Conservation (phyloP, 2,329 filamentous ascomycete genomes). For the Phaeophleospora eucalypticola region DNA sequence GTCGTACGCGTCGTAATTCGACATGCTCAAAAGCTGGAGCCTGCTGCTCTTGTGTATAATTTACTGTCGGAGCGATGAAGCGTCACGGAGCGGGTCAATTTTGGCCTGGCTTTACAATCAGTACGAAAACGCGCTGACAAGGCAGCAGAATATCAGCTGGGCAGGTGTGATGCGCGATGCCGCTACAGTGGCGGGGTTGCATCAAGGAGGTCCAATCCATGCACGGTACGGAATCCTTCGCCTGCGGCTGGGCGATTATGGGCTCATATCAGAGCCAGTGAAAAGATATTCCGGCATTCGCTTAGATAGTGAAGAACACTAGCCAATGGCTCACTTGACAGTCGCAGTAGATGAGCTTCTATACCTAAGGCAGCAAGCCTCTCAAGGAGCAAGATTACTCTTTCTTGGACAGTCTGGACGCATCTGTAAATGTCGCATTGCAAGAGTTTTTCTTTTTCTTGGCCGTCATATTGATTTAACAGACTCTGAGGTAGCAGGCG, state of each 20-base stretch:
- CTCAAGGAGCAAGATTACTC: too few species aligned
- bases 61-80: too few species aligned
- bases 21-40: conserved; percentile 5
- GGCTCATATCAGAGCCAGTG: not conserved
- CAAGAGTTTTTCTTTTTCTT: too few species aligned
- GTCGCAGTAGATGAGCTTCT: not conserved
- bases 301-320: not conserved
- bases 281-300: not conserved
- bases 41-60: too few species aligned
- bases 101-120: not conserved
- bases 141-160: conserved; percentile 7
- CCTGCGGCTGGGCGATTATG: not conserved
- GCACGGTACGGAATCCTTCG: not conserved
- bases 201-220: conserved; percentile 1
- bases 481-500: too few species aligned
- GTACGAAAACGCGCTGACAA: not conserved
- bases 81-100: too few species aligned
- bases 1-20: too few species aligned
- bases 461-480: too few species aligned
- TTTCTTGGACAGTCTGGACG: too few species aligned
- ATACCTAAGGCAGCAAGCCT: not conserved
- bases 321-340: not conserved
- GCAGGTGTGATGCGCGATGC: not conserved
- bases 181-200: conserved; percentile 3
- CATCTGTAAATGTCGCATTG: too few species aligned